Percentiles rank a stretch among this genome's conserved stretches.
phyloP scores from a whole-genome alignment of 1,139 yeast genomes.

The Zygosaccharomyces sapae region DNA sequence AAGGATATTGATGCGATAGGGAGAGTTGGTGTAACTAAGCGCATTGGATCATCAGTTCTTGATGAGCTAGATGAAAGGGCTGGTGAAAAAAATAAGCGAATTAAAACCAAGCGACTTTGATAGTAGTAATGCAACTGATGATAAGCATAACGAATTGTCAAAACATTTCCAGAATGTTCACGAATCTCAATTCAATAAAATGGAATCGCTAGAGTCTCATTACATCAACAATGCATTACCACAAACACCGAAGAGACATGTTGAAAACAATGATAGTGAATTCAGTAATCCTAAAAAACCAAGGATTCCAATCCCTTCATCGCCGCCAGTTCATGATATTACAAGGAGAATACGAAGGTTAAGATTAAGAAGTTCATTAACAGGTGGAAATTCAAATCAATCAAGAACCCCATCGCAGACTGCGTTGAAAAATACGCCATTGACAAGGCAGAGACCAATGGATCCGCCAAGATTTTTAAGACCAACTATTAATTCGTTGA shows the following conservation, averaged over 20 bases:
- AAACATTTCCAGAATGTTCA: conserved; percentile 21
- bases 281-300: conserved; percentile 8
- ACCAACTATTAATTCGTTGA: conserved; percentile 22
- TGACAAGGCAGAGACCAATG: conserved; percentile 18
- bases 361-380: conserved; percentile 19
- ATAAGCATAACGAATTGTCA: conserved; percentile 2
- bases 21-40: conserved; percentile 28
- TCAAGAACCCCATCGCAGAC: conserved; percentile 11
- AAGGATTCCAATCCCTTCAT: conserved; percentile 7
- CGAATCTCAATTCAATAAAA: conserved; percentile 28
- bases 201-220: conserved; percentile 36
- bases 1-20: conserved; percentile 15
- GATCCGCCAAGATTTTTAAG: conserved; percentile 19
- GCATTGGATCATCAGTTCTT: conserved; percentile 34
- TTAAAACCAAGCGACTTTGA: conserved; percentile 16
- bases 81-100: conserved; percentile 16
- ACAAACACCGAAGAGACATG: conserved; percentile 13
- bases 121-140: conserved; percentile 13
- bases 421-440: conserved; percentile 18
- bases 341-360: conserved; percentile 29
- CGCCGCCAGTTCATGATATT: conserved; percentile 27
- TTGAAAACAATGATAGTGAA: conserved; percentile 5
- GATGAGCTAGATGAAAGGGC: conserved; percentile 36
- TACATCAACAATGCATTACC: conserved; percentile 26
- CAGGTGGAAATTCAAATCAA: conserved; percentile 7